Conservation (phyloP, 768 basidiomycete species). For the Hypsizygus marmoreus region DNA sequence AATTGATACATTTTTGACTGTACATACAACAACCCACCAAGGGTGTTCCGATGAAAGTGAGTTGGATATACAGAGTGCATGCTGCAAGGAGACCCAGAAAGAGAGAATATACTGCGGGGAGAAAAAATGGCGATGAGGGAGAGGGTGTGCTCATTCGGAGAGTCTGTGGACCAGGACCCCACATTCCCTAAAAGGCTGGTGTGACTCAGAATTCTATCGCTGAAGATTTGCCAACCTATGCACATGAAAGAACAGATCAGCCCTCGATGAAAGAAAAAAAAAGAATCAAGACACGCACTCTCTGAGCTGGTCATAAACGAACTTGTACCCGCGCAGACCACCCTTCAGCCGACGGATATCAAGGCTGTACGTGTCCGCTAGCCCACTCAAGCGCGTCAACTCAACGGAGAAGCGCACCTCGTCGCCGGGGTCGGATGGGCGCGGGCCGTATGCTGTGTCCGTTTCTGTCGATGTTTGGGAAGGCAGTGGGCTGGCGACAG, state of each 20-base stretch:
- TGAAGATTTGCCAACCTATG: slow-evolving; percentile 6
- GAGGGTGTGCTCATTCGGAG: no score
- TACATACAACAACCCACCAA: no score
- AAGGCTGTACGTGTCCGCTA: slow-evolving; percentile 83
- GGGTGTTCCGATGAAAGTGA: no score
- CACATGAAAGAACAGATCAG: not conserved
- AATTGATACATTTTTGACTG: no score
- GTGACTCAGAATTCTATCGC: no score
- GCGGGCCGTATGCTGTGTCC: slow-evolving; percentile 64
- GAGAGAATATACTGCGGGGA: no score
- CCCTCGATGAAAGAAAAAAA: not conserved
- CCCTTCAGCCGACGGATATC: slow-evolving; percentile 90
- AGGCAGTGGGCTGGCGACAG: slow-evolving; percentile 24
- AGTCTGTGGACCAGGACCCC: no score
- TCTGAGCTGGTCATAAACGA: slow-evolving; percentile 73
- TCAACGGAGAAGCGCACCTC: slow-evolving; percentile 95
- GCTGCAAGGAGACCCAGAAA: no score
- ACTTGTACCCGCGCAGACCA: slow-evolving; percentile 82
- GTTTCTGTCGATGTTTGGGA: not conserved
- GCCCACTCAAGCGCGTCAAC: slow-evolving; percentile 79
- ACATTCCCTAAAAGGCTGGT: no score
- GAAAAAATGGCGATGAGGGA: no score
- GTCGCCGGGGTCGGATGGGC: slow-evolving; percentile 73
- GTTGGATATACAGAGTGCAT: no score
- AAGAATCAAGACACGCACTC: slow-evolving; percentile 41